Base-by-base conservation (phyloP, 768 basidiomycete species). In the Tephrocybe sp. region DNA sequence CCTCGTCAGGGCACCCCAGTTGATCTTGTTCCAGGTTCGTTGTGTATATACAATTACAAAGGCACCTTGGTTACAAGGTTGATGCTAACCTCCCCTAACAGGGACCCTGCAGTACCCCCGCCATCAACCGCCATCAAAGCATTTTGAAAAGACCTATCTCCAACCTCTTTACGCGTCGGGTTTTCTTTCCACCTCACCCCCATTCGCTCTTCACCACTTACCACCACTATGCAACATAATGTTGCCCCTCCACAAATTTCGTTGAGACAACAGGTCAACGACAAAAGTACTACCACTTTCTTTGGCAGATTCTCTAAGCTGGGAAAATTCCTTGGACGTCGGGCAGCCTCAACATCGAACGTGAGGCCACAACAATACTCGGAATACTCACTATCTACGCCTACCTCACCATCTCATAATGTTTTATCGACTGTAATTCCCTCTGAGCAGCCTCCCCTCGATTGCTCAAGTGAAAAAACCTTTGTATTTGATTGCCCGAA, bases 11-110 rank as follows among this genome's bases (percentile, higher is more conserved):
- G 36, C 39, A 20, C 33, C n/a, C 26, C 26, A 34, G n/a, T 26
- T 52, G 51, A 49, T 53, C 50, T 19, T 39, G 51, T 52, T 49
- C 48, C 55, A 57, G 53, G 36, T 22, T 44, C 44, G 40, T 20
- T 32, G 41, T 33, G 33, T 51, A 41, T 45, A n/a, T n/a, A n/a
- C n/a, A n/a, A n/a, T n/a, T n/a, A 49, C 17, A 14, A 31, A 43
- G 4, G 8, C 30, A 44, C 38, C 55, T 44, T 56, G 51, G 54
- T 52, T 54, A 56, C 50, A 26, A n/a, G n/a, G 26, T 26, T 56
- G 52, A 59, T 53, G 46, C 17, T 32, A 30, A 50, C 26, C 49
- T 51, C 17, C 36, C 42, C 50, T 47, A 14, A 10, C 36, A 26
- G 12, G 32, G 2, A 14, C 47, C 20, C 1, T 5, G 12, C 3